Conservation (phyloP, 805 yeast species). For the Wickerhamiella dianesei region DNA sequence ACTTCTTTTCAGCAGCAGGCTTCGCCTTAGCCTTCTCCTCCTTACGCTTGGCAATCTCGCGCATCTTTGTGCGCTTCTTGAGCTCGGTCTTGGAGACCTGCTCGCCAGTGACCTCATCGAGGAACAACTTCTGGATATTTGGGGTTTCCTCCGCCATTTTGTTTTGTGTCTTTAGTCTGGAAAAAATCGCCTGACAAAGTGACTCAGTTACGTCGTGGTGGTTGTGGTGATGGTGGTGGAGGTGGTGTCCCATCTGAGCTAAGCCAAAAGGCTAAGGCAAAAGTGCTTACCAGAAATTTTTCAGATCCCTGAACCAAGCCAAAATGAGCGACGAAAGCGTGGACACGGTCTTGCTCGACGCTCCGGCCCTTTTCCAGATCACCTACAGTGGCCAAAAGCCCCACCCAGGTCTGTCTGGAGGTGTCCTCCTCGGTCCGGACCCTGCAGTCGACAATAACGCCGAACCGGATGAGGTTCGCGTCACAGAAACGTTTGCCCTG, state of each 20-base stretch:
- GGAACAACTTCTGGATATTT: conserved; percentile 46
- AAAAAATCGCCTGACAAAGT: neutral
- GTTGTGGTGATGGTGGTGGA: neutral
- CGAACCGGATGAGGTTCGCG: conserved; percentile 9
- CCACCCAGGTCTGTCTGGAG: conserved; percentile 20
- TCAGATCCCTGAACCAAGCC: neutral
- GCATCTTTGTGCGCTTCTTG: conserved; percentile 85
- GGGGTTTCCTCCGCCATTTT: conserved; percentile 37
- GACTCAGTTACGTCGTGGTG: neutral
- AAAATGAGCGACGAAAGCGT: neutral
- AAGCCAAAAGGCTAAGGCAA: neutral
- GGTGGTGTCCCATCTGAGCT: too few species aligned
- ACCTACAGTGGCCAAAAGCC: conserved; percentile 18
- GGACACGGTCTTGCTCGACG: conserved; percentile 17
- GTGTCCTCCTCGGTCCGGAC: conserved; percentile 19
- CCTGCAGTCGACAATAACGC: conserved; percentile 1
- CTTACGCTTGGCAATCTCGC: conserved; percentile 77
- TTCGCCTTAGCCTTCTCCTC: conserved; percentile 72
- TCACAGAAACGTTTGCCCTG: conserved; percentile 41
- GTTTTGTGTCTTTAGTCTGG: neutral
- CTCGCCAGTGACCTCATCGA: conserved; percentile 94
- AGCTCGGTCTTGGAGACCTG: conserved; percentile 91
- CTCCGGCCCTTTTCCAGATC: conserved; percentile 18
- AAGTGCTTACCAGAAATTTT: neutral
- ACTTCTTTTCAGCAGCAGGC: conserved; percentile 49